These are phyloP conservation scores for Bonnemaisonia californica DNA, from an alignment of 31 red algal species.

Conservation along the genomic window DNA sequence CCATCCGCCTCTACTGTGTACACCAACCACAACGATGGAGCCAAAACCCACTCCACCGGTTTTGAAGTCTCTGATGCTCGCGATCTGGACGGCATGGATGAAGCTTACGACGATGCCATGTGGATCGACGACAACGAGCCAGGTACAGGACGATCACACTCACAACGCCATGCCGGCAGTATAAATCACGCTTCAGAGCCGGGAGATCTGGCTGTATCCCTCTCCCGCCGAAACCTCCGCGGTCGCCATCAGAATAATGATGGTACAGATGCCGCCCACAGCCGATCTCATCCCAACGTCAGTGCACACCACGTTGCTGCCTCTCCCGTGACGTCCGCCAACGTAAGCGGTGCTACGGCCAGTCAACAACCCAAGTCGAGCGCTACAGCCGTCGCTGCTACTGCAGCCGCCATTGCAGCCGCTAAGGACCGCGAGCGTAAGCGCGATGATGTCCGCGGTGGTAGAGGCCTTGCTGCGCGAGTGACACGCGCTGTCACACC, in stretches of 20 bases:
- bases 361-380: slow-evolving; percentile 37
- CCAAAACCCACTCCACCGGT: slow-evolving; percentile 65
- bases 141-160: not conserved
- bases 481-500: slow-evolving; percentile 49
- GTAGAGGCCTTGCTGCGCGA: slow-evolving; percentile 13
- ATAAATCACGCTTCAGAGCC: not conserved
- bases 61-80: slow-evolving; percentile 47
- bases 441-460: slow-evolving; percentile 61
- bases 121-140: slow-evolving; percentile 48
- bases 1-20: slow-evolving; percentile 71
- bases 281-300: not conserved
- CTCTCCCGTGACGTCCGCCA: not conserved
- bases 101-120: slow-evolving; percentile 50
- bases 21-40: slow-evolving; percentile 41
- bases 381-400: slow-evolving; percentile 65
- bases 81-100: slow-evolving; percentile 46
- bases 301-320: not conserved
- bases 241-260: not conserved
- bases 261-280: not conserved
- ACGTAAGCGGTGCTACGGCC: not conserved
- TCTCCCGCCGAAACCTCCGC: not conserved
- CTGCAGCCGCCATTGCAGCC: slow-evolving; percentile 67
- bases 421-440: slow-evolving; percentile 74
- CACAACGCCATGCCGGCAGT: not conserved
- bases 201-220: not conserved